phyloP scores from a whole-genome alignment of 495 filamentous ascomycete genomes.

The Hyphodiscus hymeniophilus region DNA sequence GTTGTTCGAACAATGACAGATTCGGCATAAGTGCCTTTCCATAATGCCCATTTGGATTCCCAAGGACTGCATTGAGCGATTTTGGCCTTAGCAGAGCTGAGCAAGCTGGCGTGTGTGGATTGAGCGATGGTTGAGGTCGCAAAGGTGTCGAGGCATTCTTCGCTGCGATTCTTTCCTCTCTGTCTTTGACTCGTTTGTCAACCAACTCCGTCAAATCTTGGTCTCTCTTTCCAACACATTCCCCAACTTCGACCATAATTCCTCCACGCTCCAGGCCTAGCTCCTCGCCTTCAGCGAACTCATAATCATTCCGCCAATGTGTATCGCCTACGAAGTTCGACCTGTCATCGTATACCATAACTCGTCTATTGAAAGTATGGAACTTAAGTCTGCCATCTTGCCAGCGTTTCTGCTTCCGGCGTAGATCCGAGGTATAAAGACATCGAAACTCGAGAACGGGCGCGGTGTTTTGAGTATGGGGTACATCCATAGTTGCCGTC shows the following conservation, averaged over 20 bases:
- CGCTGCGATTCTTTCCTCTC: conserved; percentile 34
- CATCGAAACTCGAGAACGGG: conserved; percentile 72
- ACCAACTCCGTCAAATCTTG: conserved; percentile 69
- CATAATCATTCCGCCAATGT: conserved; percentile 63
- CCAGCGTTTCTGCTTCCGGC: conserved; percentile 84
- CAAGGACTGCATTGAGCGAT: conserved; percentile 35
- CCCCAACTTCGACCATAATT: conserved; percentile 69
- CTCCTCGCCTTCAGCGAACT: conserved; percentile 69
- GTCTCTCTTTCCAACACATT: conserved; percentile 59
- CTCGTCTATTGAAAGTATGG: conserved; percentile 83
- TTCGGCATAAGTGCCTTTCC: conserved; percentile 38
- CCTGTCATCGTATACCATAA: conserved; percentile 82
- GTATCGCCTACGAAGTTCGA: conserved; percentile 78
- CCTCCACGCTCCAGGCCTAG: conserved; percentile 66
- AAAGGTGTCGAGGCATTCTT: conserved; percentile 9
- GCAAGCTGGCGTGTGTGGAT: conserved; percentile 1
- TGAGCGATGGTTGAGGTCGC: conserved; percentile 1
- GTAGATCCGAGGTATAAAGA: conserved; percentile 77
- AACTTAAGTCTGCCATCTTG: conserved; percentile 83
- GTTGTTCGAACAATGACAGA: conserved; percentile 43
- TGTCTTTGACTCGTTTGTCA: conserved; percentile 52
- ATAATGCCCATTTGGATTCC: conserved; percentile 38
- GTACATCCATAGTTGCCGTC: conserved; percentile 9
- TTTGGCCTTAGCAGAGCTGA: conserved; percentile 26
- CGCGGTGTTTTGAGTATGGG: conserved; percentile 52